Base-by-base conservation (phyloP, 129 eudicot genomes). In the Oenanthe sinensis region DNA sequence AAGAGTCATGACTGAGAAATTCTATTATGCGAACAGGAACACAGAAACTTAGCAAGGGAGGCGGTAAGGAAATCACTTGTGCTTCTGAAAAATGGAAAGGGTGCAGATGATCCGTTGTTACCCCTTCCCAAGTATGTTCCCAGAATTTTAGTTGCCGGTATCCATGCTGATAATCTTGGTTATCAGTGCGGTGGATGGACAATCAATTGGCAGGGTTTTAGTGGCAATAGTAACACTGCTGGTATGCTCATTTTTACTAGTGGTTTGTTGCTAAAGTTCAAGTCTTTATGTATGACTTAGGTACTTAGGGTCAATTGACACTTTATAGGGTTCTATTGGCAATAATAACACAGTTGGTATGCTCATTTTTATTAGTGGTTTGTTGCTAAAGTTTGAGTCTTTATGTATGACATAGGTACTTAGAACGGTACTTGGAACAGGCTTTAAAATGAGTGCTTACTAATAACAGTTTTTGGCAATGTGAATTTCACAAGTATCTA, bases 161-260 rank as follows among this genome's bases (percentile, higher is more conserved):
- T 79, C 72, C 90, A 90, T 90, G 96, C 90, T 45, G 86, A 90
- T 81, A 90, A 90, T 79, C 72, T 90, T 49, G 96, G 96, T 69
- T 90, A 88, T 86, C 96, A 90, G 68, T 88, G 96, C 60, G 92
- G 92, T 46, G 96, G 96, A 24, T 88, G 96, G 96, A 90, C 96
- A 10, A 88, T 90, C 54, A 83, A 82, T 50, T 90, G 96, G 96
- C 92, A 90, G 85, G 96, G 96, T 42, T 88, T 90, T 77, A 86
- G 86, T 72, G 92, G 89, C 75, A 86, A 86, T 80, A 83, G 36
- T 55, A 60, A 82, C 77, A 90, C 96, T 20, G 79, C 81, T 58
- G 96, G 96, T 86, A 81, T 19, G 33, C 48, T 49, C 54, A 67
- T 11, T 40, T 2, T 24, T 40, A 20, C 49, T 42, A 71, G 24